phyloP scores from a whole-genome alignment of 225 moss, liverwort and hornwort species.

The Bryoerythrophyllum caledonicum region DNA sequence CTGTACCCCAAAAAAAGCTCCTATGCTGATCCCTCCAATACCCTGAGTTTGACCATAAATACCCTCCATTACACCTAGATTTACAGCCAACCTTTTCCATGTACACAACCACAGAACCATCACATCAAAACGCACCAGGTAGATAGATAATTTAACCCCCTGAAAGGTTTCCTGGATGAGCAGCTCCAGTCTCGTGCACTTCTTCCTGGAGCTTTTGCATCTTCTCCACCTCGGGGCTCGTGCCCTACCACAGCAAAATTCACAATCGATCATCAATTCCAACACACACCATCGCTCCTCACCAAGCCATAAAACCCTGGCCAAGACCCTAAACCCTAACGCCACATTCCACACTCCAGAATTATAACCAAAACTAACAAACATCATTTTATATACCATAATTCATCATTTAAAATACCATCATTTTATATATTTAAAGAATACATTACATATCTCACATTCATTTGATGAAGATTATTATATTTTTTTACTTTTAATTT shows the following conservation, averaged over 20 bases:
- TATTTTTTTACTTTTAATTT: too few relatives aligned
- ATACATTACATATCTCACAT: too few relatives aligned
- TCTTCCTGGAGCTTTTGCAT: slow-evolving; percentile 31
- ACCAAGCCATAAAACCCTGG: background rate
- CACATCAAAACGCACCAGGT: background rate
- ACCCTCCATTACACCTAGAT: slow-evolving; percentile 10
- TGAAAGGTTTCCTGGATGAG: slow-evolving; percentile 45
- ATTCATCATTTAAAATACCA: too few relatives aligned
- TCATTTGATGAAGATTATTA: too few relatives aligned
- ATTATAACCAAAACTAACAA: background rate
- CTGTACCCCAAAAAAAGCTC: background rate
- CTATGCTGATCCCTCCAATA: slow-evolving; percentile 3
- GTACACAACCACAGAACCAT: background rate
- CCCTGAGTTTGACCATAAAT: slow-evolving; percentile 11
- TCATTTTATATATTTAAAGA: too few relatives aligned
- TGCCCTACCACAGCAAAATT: slow-evolving; percentile 25
- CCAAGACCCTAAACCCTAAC: too few relatives aligned
- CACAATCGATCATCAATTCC: background rate
- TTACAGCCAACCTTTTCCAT: background rate
- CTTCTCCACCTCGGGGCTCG: slow-evolving; percentile 35
- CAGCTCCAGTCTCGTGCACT: slow-evolving; percentile 46
- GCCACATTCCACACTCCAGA: background rate
- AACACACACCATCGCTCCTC: background rate
- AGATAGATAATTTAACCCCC: slow-evolving; percentile 17
- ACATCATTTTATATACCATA: background rate